Base-by-base conservation (phyloP, 2,329 filamentous ascomycete genomes). In the Paraconiothyrium brasiliense region DNA sequence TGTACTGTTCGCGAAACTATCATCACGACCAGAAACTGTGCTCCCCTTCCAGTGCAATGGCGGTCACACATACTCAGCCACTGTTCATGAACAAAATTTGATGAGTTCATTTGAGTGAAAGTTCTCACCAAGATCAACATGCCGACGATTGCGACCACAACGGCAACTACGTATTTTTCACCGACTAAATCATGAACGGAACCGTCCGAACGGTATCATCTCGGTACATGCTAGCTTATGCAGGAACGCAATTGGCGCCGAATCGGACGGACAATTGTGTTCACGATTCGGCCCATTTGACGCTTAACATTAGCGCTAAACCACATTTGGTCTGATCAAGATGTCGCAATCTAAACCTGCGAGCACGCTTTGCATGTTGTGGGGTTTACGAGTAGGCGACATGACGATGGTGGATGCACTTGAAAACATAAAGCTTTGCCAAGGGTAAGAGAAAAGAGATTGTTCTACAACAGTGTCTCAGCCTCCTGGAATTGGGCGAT, bases 331-430 rank as follows among this genome's bases (percentile, higher is more conserved):
- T 7, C n/a, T 30, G 46, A 48, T 22, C 46, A 30, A 3, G n/a
- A 52, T 52, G 49, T 52, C 49, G 49, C 34, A 52, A 52, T 37
- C 24, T n/a, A 37, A 37, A 52, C 49, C 34, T 37, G 16, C 20
- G 34, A 39, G 49, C 49, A 52, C 49, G 49, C 20, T 8, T 13
- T 48, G 22, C 13, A 30, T 39, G 16, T 8, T 52, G 32, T 52
- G 32, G 49, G 49, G 32, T 4, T 24, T 22, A 39, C 13, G 32
- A 22, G 16, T 22, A 39, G 7, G 6, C 20, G 34, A 39, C 10
- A 37, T 52, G 49, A 52, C 32, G 32, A 52, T 39, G n/a, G 20
- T 39, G 32, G n/a, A 24, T 22, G 20, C 13, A 22, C 13, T 32
- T 32, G 24, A 32, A 34, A 32, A 52, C 27, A 52, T 52, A 52